Base-by-base conservation (phyloP, 2,329 filamentous ascomycete genomes). In the Davidsoniella eucalypti region DNA sequence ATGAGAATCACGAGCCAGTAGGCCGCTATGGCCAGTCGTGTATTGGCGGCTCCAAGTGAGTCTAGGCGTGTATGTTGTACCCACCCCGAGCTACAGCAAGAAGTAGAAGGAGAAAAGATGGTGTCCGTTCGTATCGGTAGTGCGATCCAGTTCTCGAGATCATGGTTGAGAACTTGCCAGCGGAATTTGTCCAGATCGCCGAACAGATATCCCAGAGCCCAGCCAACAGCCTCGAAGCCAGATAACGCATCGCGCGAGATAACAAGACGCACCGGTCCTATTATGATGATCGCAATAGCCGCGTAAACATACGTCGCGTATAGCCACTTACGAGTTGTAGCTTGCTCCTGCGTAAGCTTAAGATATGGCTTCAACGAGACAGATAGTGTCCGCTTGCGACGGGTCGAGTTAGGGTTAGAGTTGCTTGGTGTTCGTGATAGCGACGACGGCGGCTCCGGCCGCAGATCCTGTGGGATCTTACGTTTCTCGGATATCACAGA, bases 171-270 rank as follows among this genome's bases (percentile, higher is more conserved):
- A 7, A 90, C 74, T 61, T 82, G 72, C 61, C 82, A 80, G 21
- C 87, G 75, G 56, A 95, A 78, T 59, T 70, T 72, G 0, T 76
- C 72, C 9, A 88, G 61, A 57, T 94, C 84, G 10, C 90, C 88
- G 54, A 96, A 76, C 2, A 95, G 67, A 63, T 98, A 98, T 2
- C 86, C 82, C 9, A 95, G 64, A 0, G 87, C 88, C 92, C 92
- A 98, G 2, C 90, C 86, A 42, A 98, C 76, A 0, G 92, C 87
- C 58, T 98, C 92, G 47, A 78, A 68, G 14, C 77, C 78, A 33
- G 72, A 60, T 1, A 98, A 69, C 12, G 87, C 87, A 54, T 75
- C 70, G 41, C 67, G 65, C 38, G 73, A 66, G 46, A 96, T 77
- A 56, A 86, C 83, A 2, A 70, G 69, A 49, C 87, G 76, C 25